phyloP scores from a whole-genome alignment of 2,329 filamentous ascomycete species.

The Podosphaera aphanis region DNA sequence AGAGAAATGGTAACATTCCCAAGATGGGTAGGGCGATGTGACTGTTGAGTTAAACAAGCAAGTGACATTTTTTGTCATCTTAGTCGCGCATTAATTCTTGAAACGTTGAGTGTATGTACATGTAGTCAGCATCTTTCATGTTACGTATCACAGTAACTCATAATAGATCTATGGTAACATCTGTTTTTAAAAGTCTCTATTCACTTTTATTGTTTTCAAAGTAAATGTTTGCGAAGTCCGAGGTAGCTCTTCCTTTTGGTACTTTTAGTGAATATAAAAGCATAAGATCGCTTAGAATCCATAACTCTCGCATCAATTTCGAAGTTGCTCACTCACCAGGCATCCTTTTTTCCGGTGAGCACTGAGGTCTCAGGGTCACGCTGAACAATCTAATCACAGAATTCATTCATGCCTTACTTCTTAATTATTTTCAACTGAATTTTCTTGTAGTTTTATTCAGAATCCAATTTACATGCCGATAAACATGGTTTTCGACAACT shows the following conservation, averaged over 20 bases:
- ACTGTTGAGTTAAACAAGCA: slow-evolving; percentile 12
- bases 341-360: too few relatives aligned
- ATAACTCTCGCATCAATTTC: too few relatives aligned
- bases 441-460: too few relatives aligned
- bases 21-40: slow-evolving; percentile 24
- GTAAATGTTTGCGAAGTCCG: background rate
- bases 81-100: background rate
- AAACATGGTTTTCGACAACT: too few relatives aligned
- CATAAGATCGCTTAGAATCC: background rate
- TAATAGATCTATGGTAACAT: background rate
- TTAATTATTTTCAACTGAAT: too few relatives aligned
- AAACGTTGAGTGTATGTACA: background rate
- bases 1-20: slow-evolving; percentile 48
- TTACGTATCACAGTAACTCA: background rate
- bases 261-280: background rate
- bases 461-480: too few relatives aligned
- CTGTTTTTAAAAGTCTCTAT: background rate
- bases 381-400: too few relatives aligned
- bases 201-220: background rate
- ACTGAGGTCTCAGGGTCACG: too few relatives aligned
- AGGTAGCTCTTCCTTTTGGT: too few relatives aligned
- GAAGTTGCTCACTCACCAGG: too few relatives aligned
- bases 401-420: too few relatives aligned
- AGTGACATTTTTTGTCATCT: background rate
- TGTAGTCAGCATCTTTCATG: background rate